A percentile compares a stretch with the other conserved stretches of the same genome.
Conservation (phyloP, 306 rosid genomes). For the Trifolium subterraneum region DNA sequence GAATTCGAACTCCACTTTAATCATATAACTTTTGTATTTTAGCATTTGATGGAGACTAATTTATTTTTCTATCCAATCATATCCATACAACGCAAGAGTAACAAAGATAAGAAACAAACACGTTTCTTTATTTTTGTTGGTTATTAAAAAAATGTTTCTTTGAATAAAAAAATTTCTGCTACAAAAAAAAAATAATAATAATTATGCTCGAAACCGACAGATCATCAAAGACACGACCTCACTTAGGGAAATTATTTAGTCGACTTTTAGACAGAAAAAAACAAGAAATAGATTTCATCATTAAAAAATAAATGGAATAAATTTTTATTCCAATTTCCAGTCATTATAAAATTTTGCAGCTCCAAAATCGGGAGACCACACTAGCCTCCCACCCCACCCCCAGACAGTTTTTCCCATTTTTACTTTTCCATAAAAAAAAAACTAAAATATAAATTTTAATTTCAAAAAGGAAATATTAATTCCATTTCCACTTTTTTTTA, state of each 20-base stretch:
- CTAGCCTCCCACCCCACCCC: background rate
- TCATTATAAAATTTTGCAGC: constrained; percentile 9
- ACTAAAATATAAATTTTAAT: background rate
- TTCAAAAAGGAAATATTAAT: background rate
- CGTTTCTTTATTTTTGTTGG: background rate
- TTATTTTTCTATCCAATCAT: background rate
- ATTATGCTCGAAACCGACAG: background rate
- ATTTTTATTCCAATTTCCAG: background rate
- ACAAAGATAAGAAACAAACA: background rate
- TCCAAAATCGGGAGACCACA: background rate
- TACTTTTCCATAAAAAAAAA: background rate
- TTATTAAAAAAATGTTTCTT: no score
- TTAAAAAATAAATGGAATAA: background rate
- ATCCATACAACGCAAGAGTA: background rate
- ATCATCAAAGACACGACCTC: constrained; percentile 6
- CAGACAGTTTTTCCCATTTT: background rate
- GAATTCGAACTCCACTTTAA: no score
- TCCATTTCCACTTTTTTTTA: background rate
- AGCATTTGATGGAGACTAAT: background rate
- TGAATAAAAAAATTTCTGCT: no score
- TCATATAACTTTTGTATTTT: background rate
- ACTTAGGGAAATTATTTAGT: background rate
- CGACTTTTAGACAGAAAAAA: background rate
- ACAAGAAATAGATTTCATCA: no score
- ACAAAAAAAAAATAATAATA: background rate